Base-by-base conservation (phyloP, 2,329 filamentous ascomycete species). In the Colletotrichum zoysiae region DNA sequence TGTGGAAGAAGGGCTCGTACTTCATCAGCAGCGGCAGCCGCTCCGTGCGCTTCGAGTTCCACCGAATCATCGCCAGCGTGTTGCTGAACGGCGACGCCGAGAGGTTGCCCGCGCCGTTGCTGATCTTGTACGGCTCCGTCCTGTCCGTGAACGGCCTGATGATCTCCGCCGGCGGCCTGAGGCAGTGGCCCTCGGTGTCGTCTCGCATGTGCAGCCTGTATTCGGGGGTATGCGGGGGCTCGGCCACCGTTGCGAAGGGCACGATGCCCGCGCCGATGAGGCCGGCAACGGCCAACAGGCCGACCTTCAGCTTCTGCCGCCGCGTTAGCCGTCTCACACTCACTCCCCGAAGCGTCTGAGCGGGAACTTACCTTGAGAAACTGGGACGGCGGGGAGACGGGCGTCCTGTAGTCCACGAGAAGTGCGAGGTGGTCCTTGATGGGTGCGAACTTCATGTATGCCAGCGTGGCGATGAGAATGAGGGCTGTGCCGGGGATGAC, bases 1-100 rank as follows among this genome's bases (percentile, higher is more conserved):
- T 73, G 65, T 77, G 74, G 74, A 80, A 79, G 75, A 80, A 79
- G 7, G 78, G 78, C 35, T 73, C 35, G 67, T 80, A 79, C 51
- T 78, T 77, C 50, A 74, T 56, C 1, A 80, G 48, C 20, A 76
- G 38, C 2, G 76, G 77, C 3, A 80, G 73, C 20, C 77, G 76
- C 64, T 80, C 77, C n/a, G 71, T 70, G 18, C 73, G 75, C 42
- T 75, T 59, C 53, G 71, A 74, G 57, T 79, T 79, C 74, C 75
- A 79, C 35, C 78, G 75, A 18, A 79, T 71, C 69, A 77, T 78
- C 23, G 76, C 78, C 6, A 79, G 53, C 6, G 76, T 78, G 56
- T 76, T 78, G 30, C 74, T 76, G 53, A 79, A 77, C 4, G 78
- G 78, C 11, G 78, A 79, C 11, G 57, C 69, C 20, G 74, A 55